These are phyloP conservation scores for Trypanosoma scelopori DNA, from an alignment of 208 protist genomes.

Conservation along the genomic window DNA sequence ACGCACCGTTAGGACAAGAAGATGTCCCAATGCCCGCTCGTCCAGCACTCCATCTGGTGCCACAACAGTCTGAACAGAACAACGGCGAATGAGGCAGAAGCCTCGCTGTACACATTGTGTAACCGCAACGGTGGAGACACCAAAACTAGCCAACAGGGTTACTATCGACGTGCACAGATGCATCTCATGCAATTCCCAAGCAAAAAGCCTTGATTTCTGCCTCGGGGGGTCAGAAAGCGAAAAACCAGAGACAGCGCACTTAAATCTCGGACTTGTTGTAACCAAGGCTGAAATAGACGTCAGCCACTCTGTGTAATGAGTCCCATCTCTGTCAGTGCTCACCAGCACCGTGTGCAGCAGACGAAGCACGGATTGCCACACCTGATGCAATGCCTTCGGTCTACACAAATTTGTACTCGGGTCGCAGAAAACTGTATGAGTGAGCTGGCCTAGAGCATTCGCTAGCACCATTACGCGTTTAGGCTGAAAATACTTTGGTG, in stretches of 20 bases:
- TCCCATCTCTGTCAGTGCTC: conserved; percentile 9
- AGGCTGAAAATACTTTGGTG: conserved; percentile 29
- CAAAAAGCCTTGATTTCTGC: conserved; percentile 28
- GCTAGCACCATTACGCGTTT: conserved; percentile 38
- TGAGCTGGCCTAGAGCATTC: conserved; percentile 56
- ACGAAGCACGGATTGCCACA: conserved; percentile 59
- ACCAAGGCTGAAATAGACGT: conserved; percentile 27
- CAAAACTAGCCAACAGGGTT: conserved; percentile 37
- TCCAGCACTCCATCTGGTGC: conserved; percentile 10
- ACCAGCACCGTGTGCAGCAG: conserved; percentile 31
- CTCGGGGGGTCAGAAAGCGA: conserved; percentile 7
- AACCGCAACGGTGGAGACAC: conserved; percentile 28
- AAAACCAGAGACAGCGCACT: conserved; percentile 52
- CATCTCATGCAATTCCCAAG: conserved; percentile 68
- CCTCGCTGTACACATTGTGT: conserved; percentile 46
- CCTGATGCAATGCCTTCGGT: conserved; percentile 51
- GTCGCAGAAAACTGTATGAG: conserved; percentile 36
- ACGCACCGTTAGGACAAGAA: conserved; percentile 31
- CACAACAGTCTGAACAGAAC: conserved; percentile 12
- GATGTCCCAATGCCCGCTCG: conserved; percentile 19
- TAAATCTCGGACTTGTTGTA: conserved; percentile 48
- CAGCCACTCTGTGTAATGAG: conserved; percentile 32
- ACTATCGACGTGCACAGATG: conserved; percentile 46
- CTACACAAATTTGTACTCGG: conserved; percentile 26
- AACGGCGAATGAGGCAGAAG: conserved; percentile 43